Conservation (phyloP, 108 stramenopile species). For the Mediolabrus comicus region DNA sequence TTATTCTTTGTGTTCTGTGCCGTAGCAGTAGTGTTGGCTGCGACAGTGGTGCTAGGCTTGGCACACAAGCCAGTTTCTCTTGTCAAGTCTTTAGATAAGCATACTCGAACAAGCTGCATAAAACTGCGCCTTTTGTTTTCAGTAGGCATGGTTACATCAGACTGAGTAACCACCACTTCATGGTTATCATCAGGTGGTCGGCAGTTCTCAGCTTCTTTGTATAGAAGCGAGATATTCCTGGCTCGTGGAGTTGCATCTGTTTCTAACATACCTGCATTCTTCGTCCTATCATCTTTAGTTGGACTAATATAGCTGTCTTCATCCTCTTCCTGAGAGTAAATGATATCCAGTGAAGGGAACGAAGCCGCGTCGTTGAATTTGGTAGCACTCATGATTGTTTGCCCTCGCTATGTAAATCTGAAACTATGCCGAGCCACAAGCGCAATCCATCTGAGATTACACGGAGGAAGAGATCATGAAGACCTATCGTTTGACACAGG, state of each 20-base stretch:
- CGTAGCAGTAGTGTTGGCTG: neutral
- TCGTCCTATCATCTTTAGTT: neutral
- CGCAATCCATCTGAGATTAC: no score
- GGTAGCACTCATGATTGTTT: no score
- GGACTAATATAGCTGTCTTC: neutral
- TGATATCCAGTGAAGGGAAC: constrained; percentile 14
- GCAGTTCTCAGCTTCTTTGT: neutral
- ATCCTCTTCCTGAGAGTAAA: constrained; percentile 13
- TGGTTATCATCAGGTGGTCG: neutral
- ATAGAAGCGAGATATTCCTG: neutral
- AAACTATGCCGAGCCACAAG: no score
- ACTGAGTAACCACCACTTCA: neutral
- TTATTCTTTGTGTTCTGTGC: neutral
- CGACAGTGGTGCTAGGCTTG: neutral
- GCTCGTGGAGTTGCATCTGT: neutral
- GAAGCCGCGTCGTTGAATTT: no score
- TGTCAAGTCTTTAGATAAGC: neutral
- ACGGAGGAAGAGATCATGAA: no score
- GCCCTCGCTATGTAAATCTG: no score
- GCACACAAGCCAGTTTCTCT: neutral
- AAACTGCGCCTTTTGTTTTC: neutral
- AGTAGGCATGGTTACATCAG: neutral
- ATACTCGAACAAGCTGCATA: neutral
- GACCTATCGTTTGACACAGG: no score
- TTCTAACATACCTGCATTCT: neutral